A percentile compares a stretch with the other conserved stretches of the same genome.
Conservation (phyloP, 2,329 filamentous ascomycete genomes). For the Arthrinium phaeospermum region DNA sequence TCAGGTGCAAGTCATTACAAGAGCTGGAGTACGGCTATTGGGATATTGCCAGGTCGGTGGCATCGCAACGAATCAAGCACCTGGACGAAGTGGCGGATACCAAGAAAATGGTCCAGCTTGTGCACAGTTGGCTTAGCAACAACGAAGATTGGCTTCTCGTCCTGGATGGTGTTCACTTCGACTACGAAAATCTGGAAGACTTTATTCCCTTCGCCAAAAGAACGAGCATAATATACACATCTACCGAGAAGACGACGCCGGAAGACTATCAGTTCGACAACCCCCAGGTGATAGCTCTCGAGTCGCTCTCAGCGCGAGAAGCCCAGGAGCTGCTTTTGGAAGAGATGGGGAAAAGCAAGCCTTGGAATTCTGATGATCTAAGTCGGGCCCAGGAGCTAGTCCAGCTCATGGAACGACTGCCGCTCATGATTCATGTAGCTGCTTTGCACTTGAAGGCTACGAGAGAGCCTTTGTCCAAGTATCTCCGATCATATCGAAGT, state of each 20-base stretch:
- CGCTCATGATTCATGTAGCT: constrained; percentile 71
- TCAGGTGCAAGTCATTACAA: constrained; percentile 64
- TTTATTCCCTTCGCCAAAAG: constrained; percentile 70
- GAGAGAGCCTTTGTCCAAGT: constrained; percentile 65
- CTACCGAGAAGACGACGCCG: constrained; percentile 62
- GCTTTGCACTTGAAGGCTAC: constrained; percentile 66
- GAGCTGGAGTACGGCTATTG: constrained; percentile 68
- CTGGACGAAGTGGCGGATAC: constrained; percentile 46
- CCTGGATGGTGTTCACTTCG: constrained; percentile 70
- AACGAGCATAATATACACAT: constrained; percentile 72
- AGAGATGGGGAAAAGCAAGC: constrained; percentile 64
- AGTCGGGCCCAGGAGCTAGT: constrained; percentile 66
- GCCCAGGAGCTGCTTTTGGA: constrained; percentile 66
- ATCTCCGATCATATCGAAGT: constrained; percentile 61
- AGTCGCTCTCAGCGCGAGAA: constrained; percentile 59
- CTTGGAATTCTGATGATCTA: constrained; percentile 59
- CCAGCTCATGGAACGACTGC: constrained; percentile 66
- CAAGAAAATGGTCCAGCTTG: constrained; percentile 58
- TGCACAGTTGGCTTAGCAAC: constrained; percentile 66
- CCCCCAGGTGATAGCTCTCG: constrained; percentile 61
- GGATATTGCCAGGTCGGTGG: constrained; percentile 66
- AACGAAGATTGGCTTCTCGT: constrained; percentile 71
- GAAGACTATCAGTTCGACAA: constrained; percentile 65
- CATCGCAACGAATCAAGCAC: constrained; percentile 40
- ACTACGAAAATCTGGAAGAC: constrained; percentile 58